phyloP scores from a whole-genome alignment of 2,329 filamentous ascomycete species.

The Colletotrichum sp. region DNA sequence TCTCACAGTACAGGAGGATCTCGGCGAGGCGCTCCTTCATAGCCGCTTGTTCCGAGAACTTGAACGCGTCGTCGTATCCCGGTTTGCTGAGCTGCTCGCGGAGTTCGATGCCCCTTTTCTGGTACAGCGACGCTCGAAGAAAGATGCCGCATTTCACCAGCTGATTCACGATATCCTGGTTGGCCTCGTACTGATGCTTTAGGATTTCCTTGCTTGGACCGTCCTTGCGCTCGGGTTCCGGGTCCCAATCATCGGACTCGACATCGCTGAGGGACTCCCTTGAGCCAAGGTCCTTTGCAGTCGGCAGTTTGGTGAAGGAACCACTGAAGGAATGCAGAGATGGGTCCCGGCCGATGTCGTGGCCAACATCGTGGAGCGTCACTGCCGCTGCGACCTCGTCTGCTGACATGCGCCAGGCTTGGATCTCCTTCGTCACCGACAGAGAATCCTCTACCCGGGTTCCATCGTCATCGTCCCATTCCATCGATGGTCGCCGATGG shows the following conservation, averaged over 20 bases:
- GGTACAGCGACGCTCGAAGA: conserved; percentile 26
- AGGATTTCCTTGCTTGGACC: conserved; percentile 25
- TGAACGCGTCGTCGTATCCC: conserved; percentile 3
- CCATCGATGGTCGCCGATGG: neutral
- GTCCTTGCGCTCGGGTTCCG: conserved; percentile 25
- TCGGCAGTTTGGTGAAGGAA: neutral
- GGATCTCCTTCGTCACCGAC: conserved; percentile 25
- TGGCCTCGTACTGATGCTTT: conserved; percentile 24
- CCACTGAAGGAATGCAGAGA: neutral
- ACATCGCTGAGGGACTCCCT: neutral
- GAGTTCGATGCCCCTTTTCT: conserved; percentile 27
- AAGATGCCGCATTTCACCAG: conserved; percentile 26
- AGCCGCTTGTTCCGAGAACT: conserved; percentile 14
- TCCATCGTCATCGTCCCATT: conserved; percentile 18
- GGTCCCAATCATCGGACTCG: conserved; percentile 25
- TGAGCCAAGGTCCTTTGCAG: neutral
- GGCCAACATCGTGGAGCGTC: conserved; percentile 22
- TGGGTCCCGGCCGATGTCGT: neutral
- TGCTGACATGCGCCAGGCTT: conserved; percentile 29
- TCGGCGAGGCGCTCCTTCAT: conserved; percentile 32
- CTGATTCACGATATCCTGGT: conserved; percentile 26
- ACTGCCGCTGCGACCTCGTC: conserved; percentile 29
- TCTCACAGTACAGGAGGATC: conserved; percentile 27
- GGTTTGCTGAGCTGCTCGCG: conserved; percentile 23
- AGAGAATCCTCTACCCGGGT: neutral